Evolutionary conservation across 331 rosid species (phyloP), one percentile per base, ranked within the genome.

Genomic region (Quercus phellos): DNA sequence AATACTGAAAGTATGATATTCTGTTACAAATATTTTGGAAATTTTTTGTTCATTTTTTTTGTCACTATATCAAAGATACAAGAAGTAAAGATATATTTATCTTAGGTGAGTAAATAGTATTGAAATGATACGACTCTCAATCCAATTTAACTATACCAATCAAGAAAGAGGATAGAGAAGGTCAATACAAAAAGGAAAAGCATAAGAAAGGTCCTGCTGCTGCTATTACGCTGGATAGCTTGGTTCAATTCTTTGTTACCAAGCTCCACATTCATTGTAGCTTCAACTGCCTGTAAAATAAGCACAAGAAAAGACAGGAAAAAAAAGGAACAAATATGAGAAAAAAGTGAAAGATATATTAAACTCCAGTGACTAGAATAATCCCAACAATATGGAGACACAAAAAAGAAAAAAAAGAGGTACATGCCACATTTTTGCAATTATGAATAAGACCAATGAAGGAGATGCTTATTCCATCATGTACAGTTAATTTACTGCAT

Each of bases 211-310:
- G 98, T 94, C 84, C 99, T 85, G 89, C 98, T 92, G 84, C 98
- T 79, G 80, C 85, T 89, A 83, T 94, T 94, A 82, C 98, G 70
- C 80, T 86, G 88, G 84, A 94, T 86, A 67, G 99, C 98, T 79
- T 94, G 94, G 43, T 97, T 81, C 54, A 94, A 92, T 82, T 94
- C 98, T 80, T 87, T 94, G 91, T 94, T 94, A 32, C 99, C 99
- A 38, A 94, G 88, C 81, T 94, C 94, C 66, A 92, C 98, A 55
- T 94, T 94, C 79, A 27, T 85, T 5, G 99, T 94, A 61, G 99
- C 99, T 87, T 90, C 96, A 73, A 94, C 90, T 17, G 99, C 98
- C 99, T 92, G 90, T 76, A 76, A 53, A 74, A 16, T 3, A 30
- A 54, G 14, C 2, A 7, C 35, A 72, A 26, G 26, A 22, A 5